Percentiles rank a stretch among this genome's conserved stretches.
These are phyloP conservation scores for Fraxinus paxiana DNA, from an alignment of 305 asterid genomes.

Conservation along the genomic window DNA sequence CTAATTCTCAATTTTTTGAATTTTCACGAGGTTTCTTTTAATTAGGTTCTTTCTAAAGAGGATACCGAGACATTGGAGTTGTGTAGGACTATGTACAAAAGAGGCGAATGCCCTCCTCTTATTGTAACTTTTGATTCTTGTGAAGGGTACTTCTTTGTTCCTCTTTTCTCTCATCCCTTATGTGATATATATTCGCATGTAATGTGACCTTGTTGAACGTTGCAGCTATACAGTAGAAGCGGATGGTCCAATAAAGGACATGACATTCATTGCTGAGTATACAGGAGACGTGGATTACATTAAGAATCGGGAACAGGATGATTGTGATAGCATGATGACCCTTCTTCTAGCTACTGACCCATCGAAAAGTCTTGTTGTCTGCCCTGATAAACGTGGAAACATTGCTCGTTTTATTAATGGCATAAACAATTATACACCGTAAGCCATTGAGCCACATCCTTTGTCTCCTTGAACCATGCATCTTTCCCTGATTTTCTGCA, in stretches of 20 bases:
- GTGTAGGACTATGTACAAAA: slow-evolving; percentile 52
- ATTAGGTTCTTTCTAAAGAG: slow-evolving; percentile 67
- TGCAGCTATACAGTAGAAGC: slow-evolving; percentile 88
- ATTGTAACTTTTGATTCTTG: slow-evolving; percentile 58
- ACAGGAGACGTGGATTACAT: slow-evolving; percentile 82
- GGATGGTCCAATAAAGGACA: slow-evolving; percentile 72
- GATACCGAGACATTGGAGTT: slow-evolving; percentile 53
- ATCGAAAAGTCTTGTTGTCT: slow-evolving; percentile 57
- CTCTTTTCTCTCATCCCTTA: slow-evolving; percentile 4
- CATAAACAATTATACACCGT: slow-evolving; percentile 71
- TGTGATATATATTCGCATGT: slow-evolving; percentile 1
- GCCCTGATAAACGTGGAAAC: slow-evolving; percentile 79
- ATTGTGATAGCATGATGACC: slow-evolving; percentile 85
- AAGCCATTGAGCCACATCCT: slow-evolving; percentile 35
- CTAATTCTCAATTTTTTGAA: not conserved
- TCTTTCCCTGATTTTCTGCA: slow-evolving; percentile 14
- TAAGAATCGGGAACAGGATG: slow-evolving; percentile 62
- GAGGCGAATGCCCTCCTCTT: slow-evolving; percentile 79
- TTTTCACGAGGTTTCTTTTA: not conserved
- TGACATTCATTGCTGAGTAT: slow-evolving; percentile 75
- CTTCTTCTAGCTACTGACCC: slow-evolving; percentile 63
- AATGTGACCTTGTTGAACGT: slow-evolving; percentile 13
- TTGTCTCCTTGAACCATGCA: slow-evolving; percentile 10
- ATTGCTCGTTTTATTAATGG: slow-evolving; percentile 75
- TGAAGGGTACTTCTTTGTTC: slow-evolving; percentile 59